Evolutionary conservation across 2,329 filamentous ascomycete species (phyloP).

Genomic region (Fusarium torreyae): DNA sequence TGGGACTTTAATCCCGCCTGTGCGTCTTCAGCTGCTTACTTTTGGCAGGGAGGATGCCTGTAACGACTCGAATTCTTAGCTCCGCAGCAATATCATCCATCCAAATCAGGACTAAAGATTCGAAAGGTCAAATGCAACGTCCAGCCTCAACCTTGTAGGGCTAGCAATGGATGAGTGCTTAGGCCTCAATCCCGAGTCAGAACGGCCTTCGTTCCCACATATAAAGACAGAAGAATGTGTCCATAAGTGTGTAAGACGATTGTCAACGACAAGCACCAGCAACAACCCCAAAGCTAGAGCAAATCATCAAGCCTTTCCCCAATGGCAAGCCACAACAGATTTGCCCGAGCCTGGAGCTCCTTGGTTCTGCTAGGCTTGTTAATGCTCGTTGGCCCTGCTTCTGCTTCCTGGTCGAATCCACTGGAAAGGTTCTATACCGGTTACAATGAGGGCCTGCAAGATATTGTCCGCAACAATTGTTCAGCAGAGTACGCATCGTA

Average conservation of each 20-base stretch:
- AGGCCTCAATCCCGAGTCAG: background rate
- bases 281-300: background rate
- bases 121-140: background rate
- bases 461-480: slow-evolving; percentile 14
- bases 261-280: background rate
- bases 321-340: slow-evolving; percentile 4
- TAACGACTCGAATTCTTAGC: background rate
- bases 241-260: background rate
- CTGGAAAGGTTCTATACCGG: slow-evolving; percentile 11
- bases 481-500: slow-evolving; percentile 10
- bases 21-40: slow-evolving; percentile 7
- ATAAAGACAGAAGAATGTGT: background rate
- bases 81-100: background rate
- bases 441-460: slow-evolving; percentile 13
- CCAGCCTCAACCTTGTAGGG: background rate
- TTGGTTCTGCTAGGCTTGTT: slow-evolving; percentile 1
- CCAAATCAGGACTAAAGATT: background rate
- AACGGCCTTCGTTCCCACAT: background rate
- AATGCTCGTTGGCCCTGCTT: slow-evolving; percentile 4
- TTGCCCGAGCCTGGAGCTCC: background rate
- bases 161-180: background rate
- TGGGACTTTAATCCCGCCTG: background rate
- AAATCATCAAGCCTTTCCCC: background rate
- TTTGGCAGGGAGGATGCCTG: background rate
- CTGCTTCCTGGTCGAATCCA: slow-evolving; percentile 11